Conservation (phyloP, 1,284 basidiomycete genomes). For the Stereum hirsutum region DNA sequence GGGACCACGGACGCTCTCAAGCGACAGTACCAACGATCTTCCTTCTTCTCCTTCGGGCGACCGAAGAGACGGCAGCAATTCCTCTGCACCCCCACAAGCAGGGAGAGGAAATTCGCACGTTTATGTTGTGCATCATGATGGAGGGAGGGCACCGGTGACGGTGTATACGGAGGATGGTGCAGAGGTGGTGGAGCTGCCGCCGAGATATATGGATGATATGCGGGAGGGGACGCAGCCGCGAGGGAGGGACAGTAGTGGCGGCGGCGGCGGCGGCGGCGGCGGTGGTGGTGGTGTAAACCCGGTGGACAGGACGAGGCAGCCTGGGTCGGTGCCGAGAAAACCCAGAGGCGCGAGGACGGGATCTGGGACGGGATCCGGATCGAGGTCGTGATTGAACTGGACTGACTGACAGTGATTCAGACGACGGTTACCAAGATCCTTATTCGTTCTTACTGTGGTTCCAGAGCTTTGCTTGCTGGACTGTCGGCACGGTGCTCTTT, state of each 20-base stretch:
- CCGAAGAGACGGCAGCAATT: neutral
- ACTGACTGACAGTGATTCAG: no score
- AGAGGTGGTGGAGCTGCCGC: slow-evolving; percentile 49
- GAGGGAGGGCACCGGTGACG: slow-evolving; percentile 43
- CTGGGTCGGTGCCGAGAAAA: slow-evolving; percentile 8
- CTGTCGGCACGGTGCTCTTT: no score
- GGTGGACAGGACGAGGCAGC: slow-evolving; percentile 4
- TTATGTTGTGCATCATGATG: slow-evolving; percentile 52
- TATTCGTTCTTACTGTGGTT: no score
- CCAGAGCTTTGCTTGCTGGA: no score
- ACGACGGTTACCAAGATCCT: no score
- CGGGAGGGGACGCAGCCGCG: neutral
- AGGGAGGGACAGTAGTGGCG: no score
- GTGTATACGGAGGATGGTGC: slow-evolving; percentile 45
- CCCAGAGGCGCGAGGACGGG: neutral
- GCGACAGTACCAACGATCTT: no score
- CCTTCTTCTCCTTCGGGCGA: neutral
- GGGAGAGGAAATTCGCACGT: slow-evolving; percentile 25
- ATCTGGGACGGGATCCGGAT: no score
- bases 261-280: no score
- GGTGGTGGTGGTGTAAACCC: no score
- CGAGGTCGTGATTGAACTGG: no score
- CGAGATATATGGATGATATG: slow-evolving; percentile 30
- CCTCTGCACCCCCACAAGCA: neutral
- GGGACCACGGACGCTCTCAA: no score